Conservation (phyloP, 805 yeast species). For the Starmerella scarabaei region DNA sequence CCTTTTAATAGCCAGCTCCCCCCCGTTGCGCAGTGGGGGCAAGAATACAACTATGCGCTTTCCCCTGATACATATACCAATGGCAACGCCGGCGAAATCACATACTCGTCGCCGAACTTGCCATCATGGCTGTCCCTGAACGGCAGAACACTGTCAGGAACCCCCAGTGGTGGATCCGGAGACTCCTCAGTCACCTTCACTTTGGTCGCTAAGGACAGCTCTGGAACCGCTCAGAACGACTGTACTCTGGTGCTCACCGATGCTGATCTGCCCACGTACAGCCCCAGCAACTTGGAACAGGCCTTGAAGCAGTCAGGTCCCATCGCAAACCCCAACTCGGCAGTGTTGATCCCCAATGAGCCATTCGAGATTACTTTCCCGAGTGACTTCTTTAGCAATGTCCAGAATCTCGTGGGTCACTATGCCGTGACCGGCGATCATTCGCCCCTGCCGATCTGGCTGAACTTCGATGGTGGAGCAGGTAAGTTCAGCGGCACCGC, state of each 20-base stretch:
- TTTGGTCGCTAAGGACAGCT: conserved; percentile 50
- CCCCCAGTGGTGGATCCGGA: conserved; percentile 34
- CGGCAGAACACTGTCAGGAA: conserved; percentile 54
- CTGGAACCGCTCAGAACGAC: conserved; percentile 36
- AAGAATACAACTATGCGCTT: conserved; percentile 49
- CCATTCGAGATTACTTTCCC: conserved; percentile 54
- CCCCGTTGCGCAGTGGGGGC: conserved; percentile 64
- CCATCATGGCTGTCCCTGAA: conserved; percentile 80
- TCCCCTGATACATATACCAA: conserved; percentile 57
- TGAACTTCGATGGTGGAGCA: conserved; percentile 46
- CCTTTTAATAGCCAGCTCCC: conserved; percentile 80
- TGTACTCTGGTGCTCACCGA: conserved; percentile 51
- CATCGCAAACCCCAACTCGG: conserved; percentile 63
- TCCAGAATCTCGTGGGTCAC: conserved; percentile 45
- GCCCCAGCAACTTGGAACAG: conserved; percentile 33
- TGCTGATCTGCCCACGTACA: conserved; percentile 42
- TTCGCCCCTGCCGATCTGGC: conserved; percentile 87
- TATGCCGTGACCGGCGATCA: conserved; percentile 73
- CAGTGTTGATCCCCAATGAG: conserved; percentile 61
- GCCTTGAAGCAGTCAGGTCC: conserved; percentile 53
- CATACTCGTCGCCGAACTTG: conserved; percentile 42
- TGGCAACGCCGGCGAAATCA: conserved; percentile 27
- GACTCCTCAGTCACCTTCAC: conserved; percentile 36
- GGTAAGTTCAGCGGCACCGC: conserved; percentile 75
- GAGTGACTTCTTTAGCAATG: conserved; percentile 42